Percentiles rank a stretch among this genome's conserved stretches.
Evolutionary conservation across 225 moss, liverwort and hornwort species (phyloP).

Genomic region (Ulota crispa): DNA sequence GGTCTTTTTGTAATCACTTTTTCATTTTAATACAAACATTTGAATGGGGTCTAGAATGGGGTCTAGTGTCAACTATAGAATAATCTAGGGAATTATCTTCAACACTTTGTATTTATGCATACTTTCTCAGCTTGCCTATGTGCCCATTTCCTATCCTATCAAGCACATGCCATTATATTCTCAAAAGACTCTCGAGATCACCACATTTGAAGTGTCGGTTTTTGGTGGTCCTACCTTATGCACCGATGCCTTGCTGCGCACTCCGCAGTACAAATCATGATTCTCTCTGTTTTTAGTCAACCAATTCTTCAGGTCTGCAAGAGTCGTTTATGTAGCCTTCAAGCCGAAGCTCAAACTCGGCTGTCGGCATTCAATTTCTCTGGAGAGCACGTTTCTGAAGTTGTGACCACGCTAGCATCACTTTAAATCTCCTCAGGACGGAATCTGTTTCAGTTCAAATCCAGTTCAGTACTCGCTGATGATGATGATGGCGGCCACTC

Average conservation of each 20-base stretch:
- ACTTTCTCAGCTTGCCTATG: too few species aligned
- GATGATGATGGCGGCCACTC: conserved; percentile 37
- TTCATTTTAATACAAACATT: too few species aligned
- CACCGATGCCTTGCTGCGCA: neutral
- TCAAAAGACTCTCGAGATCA: too few species aligned
- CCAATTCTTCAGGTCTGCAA: neutral
- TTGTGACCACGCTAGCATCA: neutral
- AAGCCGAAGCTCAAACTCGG: neutral
- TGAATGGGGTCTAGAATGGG: too few species aligned
- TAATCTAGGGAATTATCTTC: too few species aligned
- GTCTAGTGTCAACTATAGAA: too few species aligned
- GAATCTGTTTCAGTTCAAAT: neutral
- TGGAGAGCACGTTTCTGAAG: neutral
- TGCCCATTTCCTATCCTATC: too few species aligned
- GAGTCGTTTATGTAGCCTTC: neutral
- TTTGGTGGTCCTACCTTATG: too few species aligned
- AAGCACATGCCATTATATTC: too few species aligned
- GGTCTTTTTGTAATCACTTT: too few species aligned
- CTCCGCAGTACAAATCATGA: neutral
- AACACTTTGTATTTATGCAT: too few species aligned
- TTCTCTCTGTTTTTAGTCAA: neutral
- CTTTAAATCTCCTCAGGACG: neutral
- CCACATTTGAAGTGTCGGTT: too few species aligned
- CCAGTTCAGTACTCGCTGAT: neutral
- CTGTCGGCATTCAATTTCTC: neutral